Conservation (phyloP, 331 rosid species). For the Prunus yedoensis region DNA sequence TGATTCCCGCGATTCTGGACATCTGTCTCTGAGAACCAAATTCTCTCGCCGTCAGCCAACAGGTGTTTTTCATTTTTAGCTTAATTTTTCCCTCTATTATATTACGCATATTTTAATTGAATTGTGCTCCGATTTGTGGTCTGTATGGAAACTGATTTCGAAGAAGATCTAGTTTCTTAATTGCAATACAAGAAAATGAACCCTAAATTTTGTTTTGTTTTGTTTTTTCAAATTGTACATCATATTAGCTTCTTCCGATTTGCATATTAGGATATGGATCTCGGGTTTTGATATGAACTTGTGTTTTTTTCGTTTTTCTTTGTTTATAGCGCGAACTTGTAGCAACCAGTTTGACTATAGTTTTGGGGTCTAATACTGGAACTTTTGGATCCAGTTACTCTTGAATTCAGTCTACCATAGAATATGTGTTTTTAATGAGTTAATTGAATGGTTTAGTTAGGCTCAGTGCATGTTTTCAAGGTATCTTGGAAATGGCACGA, state of each 20-base stretch:
- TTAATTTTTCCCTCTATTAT: not conserved
- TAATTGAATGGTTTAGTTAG: not conserved
- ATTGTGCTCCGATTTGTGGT: not conserved
- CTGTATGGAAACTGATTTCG: not conserved
- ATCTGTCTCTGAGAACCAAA: not conserved
- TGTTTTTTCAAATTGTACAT: not conserved
- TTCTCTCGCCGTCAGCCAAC: constrained; percentile 36
- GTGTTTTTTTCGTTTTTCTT: not conserved
- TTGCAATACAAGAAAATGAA: constrained; percentile 1
- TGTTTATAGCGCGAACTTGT: not conserved
- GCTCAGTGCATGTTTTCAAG: not conserved
- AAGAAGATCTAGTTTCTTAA: constrained; percentile 3
- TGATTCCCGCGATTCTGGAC: constrained; percentile 16
- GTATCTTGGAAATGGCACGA: not conserved
- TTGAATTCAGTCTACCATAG: not conserved
- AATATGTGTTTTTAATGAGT: not conserved
- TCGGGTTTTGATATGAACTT: constrained; percentile 12
- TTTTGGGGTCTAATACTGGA: not conserved
- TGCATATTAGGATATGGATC: constrained; percentile 27
- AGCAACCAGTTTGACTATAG: not conserved
- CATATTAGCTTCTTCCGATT: constrained; percentile 2
- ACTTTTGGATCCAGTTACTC: constrained; percentile 10
- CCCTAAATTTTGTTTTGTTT: constrained; percentile 3
- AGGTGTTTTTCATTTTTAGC: constrained; percentile 11
- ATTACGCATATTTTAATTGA: not conserved